Conservation (phyloP, 495 filamentous ascomycete species). For the Xylaria curta region DNA sequence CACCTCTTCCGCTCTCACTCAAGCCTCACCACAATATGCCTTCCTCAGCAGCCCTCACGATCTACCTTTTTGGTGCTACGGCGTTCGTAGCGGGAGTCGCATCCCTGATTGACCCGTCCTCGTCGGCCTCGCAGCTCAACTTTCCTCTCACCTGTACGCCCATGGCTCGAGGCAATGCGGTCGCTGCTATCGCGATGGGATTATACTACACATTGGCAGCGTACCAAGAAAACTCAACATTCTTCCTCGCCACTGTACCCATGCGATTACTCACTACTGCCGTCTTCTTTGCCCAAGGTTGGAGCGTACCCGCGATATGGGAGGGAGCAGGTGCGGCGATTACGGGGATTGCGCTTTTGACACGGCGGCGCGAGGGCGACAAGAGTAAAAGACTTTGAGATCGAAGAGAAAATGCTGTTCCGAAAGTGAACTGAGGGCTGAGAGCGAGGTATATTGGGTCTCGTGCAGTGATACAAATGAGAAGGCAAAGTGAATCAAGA, state of each 20-base stretch:
- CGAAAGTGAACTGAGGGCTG: background rate
- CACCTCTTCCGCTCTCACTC: background rate
- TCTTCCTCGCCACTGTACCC: conserved; percentile 28
- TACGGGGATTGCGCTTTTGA: conserved; percentile 26
- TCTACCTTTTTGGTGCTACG: conserved; percentile 27
- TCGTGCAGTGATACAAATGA: background rate
- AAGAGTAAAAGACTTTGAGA: background rate
- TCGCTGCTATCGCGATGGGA: conserved; percentile 33
- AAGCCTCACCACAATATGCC: conserved; percentile 11
- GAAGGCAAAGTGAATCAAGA: background rate
- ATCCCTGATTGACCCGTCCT: conserved; percentile 15
- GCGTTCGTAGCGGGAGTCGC: conserved; percentile 26
- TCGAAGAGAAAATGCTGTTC: background rate
- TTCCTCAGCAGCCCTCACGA: conserved; percentile 27
- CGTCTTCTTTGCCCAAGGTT: conserved; percentile 28
- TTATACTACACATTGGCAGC: conserved; percentile 32
- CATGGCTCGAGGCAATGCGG: conserved; percentile 18
- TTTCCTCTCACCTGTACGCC: conserved; percentile 14
- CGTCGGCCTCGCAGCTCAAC: conserved; percentile 14
- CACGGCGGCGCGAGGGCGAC: background rate
- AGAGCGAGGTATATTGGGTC: background rate
- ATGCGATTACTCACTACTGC: conserved; percentile 32
- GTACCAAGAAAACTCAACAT: conserved; percentile 31
- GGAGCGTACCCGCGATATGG: conserved; percentile 28
- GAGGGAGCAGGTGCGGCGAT: conserved; percentile 28